phyloP scores from a whole-genome alignment of 2,329 filamentous ascomycete species.

The Ampelomyces quisqualis region DNA sequence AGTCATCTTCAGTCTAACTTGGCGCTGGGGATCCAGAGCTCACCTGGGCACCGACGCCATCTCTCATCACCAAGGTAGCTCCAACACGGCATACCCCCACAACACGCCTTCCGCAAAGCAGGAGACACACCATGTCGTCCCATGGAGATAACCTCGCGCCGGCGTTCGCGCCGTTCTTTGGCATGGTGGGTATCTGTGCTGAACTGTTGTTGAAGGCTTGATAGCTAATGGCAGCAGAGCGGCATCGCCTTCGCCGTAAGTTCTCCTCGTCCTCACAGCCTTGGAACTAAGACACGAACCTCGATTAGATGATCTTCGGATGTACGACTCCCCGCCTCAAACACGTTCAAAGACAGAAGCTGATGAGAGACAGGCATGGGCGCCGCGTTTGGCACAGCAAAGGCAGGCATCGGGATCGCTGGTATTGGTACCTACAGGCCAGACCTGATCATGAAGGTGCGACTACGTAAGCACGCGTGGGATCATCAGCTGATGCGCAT shows the following conservation, averaged over 20 bases:
- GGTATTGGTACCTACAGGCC: constrained; percentile 82
- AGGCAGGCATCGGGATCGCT: constrained; percentile 83
- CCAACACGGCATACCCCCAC: constrained; percentile 1
- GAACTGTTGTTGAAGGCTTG: constrained; percentile 19
- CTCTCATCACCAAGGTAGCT: constrained; percentile 2
- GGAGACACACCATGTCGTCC: constrained; percentile 21
- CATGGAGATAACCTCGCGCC: constrained; percentile 52
- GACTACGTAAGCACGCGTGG: neutral
- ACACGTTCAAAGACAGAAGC: constrained; percentile 9
- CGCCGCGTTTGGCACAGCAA: constrained; percentile 84
- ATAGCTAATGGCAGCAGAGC: constrained; percentile 56
- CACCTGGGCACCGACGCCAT: constrained; percentile 3
- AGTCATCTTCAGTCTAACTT: too few relatives aligned
- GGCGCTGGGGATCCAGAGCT: too few relatives aligned
- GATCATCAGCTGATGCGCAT: constrained; percentile 22
- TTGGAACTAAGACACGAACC: constrained; percentile 25
- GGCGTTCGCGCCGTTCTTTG: constrained; percentile 84
- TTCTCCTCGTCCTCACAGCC: constrained; percentile 14
- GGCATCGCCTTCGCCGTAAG: constrained; percentile 70
- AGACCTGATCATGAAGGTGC: constrained; percentile 87
- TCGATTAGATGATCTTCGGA: constrained; percentile 70
- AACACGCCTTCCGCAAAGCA: constrained; percentile 3
- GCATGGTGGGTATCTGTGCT: constrained; percentile 69
- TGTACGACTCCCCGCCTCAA: constrained; percentile 56
- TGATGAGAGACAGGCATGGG: constrained; percentile 57